Percentiles rank a stretch among this genome's conserved stretches.
Conservation (phyloP, 768 basidiomycete species). For the Mrakia blollopis region DNA sequence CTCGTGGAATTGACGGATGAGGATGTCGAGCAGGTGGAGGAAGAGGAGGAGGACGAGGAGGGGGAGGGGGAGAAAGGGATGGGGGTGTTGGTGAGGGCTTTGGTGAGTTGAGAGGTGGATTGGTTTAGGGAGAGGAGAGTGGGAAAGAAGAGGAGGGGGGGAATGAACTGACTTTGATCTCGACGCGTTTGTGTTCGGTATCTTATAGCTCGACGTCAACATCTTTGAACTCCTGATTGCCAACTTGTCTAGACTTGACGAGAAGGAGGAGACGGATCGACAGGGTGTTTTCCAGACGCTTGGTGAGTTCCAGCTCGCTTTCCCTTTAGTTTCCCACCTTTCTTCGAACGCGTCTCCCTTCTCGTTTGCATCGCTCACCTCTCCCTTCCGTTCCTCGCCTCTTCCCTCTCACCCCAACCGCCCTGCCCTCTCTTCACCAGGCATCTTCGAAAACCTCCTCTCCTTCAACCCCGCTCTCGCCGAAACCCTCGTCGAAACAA, state of each 20-base stretch:
- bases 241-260: constrained; percentile 82
- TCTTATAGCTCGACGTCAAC: constrained; percentile 66
- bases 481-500: constrained; percentile 61
- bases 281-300: constrained; percentile 90
- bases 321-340: neutral
- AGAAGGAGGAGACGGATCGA: constrained; percentile 80
- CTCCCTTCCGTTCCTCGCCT: neutral
- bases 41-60: constrained; percentile 60
- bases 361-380: neutral
- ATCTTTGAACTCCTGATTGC: constrained; percentile 83
- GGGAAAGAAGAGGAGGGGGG: no score
- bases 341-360: neutral
- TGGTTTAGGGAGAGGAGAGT: neutral
- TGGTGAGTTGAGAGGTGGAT: constrained; percentile 56
- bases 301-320: constrained; percentile 48
- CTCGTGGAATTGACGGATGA: constrained; percentile 94
- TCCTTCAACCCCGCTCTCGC: constrained; percentile 77
- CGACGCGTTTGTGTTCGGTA: constrained; percentile 12
- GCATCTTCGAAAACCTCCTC: constrained; percentile 87
- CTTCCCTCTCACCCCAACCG: neutral
- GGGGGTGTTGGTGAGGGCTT: constrained; percentile 57
- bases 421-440: constrained; percentile 44
- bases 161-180: neutral
- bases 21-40: constrained; percentile 75
- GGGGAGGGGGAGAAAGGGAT: constrained; percentile 58